Conservation (phyloP, 1,284 basidiomycete genomes). For the Puccinia horiana region DNA sequence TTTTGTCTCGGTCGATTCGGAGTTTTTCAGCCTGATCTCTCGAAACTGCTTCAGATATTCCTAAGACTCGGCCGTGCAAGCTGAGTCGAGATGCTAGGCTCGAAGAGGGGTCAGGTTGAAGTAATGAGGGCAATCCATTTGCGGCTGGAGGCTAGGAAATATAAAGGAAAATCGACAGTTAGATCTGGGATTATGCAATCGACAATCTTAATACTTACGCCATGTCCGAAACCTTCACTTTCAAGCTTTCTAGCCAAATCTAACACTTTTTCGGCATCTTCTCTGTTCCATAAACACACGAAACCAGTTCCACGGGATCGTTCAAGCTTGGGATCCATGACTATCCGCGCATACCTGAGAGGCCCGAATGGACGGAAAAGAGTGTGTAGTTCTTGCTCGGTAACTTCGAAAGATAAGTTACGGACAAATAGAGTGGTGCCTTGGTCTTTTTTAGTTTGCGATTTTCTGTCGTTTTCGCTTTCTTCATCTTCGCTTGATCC, state of each 20-base stretch:
- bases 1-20: conserved; percentile 79
- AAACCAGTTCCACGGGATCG: conserved; percentile 93
- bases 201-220: conserved; percentile 54
- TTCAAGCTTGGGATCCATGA: conserved; percentile 78
- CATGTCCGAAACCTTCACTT: conserved; percentile 64
- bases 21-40: conserved; percentile 81
- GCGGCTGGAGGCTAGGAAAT: conserved; percentile 34
- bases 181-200: conserved; percentile 51
- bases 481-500: conserved; percentile 14
- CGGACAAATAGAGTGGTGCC: conserved; percentile 92
- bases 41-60: conserved; percentile 86
- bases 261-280: conserved; percentile 82
- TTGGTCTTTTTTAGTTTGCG: conserved; percentile 52
- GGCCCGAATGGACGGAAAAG: conserved; percentile 90
- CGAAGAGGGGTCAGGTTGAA: conserved; percentile 92
- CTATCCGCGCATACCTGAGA: conserved; percentile 87
- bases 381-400: conserved; percentile 80
- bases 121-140: conserved; percentile 70
- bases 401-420: conserved; percentile 88
- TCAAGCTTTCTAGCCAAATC: conserved; percentile 73
- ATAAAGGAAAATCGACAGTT: conserved; percentile 52
- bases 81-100: conserved; percentile 79
- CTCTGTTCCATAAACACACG: conserved; percentile 93
- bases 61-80: conserved; percentile 87
- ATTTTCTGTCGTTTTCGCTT: background rate